Evolutionary conservation across 306 rosid genomes (phyloP).

Genomic region (Vigna hirtella): DNA sequence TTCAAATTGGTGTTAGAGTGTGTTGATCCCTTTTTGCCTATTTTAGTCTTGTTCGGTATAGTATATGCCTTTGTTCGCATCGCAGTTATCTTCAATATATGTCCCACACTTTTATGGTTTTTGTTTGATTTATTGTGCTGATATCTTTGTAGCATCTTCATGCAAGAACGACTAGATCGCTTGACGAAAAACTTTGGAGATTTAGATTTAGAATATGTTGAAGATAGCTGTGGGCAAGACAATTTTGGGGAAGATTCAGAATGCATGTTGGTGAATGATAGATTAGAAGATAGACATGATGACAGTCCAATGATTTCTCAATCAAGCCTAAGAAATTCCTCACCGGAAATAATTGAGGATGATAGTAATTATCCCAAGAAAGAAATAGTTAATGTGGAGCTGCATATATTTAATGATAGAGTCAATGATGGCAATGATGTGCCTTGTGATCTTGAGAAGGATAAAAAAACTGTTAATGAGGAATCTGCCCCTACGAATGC

Average conservation of each 20-base stretch:
- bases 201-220: constrained; percentile 64
- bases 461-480: constrained; percentile 46
- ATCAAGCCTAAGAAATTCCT: constrained; percentile 51
- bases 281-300: constrained; percentile 51
- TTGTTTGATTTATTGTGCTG: constrained; percentile 47
- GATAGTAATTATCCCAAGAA: constrained; percentile 48
- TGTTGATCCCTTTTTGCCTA: too few relatives aligned
- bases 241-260: constrained; percentile 55
- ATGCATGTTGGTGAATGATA: constrained; percentile 48
- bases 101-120: constrained; percentile 25
- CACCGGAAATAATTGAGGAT: constrained; percentile 43
- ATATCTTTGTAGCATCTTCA: constrained; percentile 82
- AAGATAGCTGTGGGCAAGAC: constrained; percentile 58
- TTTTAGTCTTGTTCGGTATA: too few relatives aligned
- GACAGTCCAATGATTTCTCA: constrained; percentile 52
- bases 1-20: too few relatives aligned
- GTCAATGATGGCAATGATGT: constrained; percentile 44
- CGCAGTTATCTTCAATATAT: too few relatives aligned
- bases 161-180: constrained; percentile 93
- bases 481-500: constrained; percentile 54
- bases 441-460: constrained; percentile 57
- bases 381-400: constrained; percentile 53
- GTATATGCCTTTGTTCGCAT: too few relatives aligned
- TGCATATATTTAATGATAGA: constrained; percentile 47
- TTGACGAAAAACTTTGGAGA: constrained; percentile 70